Evolutionary conservation across 129 eudicot species (phyloP), one percentile per base, ranked within the genome.

Genomic region (Lactuca sativa): DNA sequence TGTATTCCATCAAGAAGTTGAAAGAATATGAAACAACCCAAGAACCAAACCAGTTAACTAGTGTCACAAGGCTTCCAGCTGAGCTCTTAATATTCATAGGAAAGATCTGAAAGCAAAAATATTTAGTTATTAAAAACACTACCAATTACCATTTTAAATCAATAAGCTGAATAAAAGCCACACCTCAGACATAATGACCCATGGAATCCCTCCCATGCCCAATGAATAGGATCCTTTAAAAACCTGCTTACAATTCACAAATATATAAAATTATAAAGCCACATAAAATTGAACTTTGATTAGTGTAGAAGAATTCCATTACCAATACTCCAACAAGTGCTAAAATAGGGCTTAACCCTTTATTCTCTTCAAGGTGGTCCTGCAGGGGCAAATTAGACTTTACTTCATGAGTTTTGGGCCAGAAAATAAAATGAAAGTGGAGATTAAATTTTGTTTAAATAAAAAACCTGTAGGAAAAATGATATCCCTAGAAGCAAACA

Each of bases 141-240:
- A 54, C 21, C 6, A 31, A 17, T 54, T 15, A 17, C 6, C 33
- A 43, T 57, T 65, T 52, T 52, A 14, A 33, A 11, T 51, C 40
- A 25, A 25, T 9, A 66, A 17, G 59, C 59, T 52, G 40, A 38
- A 51, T 31, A 59, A 47, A 78, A 25, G 18, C 3, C 51, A 41
- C 78, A 92, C 98, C 96, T 92, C 98, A 6, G 96, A 92, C 96
- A 92, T 84, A 25, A 92, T 78, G 75, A 92, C 89, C 93, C 90
- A 92, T 32, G 98, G 96, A 66, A 92, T 92, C 16, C 89, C 96
- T 77, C 96, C 96, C 87, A 92, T 77, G 64, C 98, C 98, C 36
- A 92, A 70, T 33, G 98, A 83, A 83, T 78, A 88, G 14, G 86
- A 74, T 36, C 96, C 96, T 5, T 74, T 67, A 73, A 80, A 86